Base-by-base conservation (phyloP, 805 yeast genomes). In the Schizosaccharomyces japonicus region DNA sequence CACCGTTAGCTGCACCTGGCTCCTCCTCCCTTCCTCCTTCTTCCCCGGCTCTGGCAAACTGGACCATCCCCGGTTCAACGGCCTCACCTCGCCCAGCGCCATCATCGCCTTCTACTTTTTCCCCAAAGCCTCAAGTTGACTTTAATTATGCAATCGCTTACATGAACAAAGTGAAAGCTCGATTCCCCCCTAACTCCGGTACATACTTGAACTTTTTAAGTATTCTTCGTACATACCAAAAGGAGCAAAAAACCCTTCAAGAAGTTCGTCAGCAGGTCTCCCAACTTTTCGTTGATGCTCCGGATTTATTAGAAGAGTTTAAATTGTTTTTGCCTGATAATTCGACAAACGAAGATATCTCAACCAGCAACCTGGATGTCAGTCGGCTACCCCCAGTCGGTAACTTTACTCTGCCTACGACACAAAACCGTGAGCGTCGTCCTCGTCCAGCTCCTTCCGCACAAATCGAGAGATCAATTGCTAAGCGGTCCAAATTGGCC, bases 261-360 rank as follows among this genome's bases (percentile, higher is more conserved):
- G 96, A 90, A 58, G 98, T 90, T 10, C 90, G 90, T 57, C 79
- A 82, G 49, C 95, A 90, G 59, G 95, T 90, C 2, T 79, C 95
- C 1, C 70, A 76, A 5, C 67, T 90, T 48, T 90, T 90, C 64
- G 78, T 81, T 50, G 81, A 82, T 56, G 94, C 95, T 10, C 96
- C 96, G 0, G 99, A 90, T 57, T 68, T 90, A 50, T 66, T 90
- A 52, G 94, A 84, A 54, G 98, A 92, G 59, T 90, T 90, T 64
- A 84, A 85, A 61, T 85, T 84, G 60, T 90, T 90, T 60, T 69
- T 90, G 61, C 98, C 98, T 2, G 96, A 87, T n/a, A 42, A 6
- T 21, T 17, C 26, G 17, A 27, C 17, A 7, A 3, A 25, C 1
- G 25, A 10, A 3, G 46, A 61, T 50, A 49, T 52, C 48, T 29